Base-by-base conservation (phyloP, 805 yeast genomes). In the Pichia pseudocactophila region DNA sequence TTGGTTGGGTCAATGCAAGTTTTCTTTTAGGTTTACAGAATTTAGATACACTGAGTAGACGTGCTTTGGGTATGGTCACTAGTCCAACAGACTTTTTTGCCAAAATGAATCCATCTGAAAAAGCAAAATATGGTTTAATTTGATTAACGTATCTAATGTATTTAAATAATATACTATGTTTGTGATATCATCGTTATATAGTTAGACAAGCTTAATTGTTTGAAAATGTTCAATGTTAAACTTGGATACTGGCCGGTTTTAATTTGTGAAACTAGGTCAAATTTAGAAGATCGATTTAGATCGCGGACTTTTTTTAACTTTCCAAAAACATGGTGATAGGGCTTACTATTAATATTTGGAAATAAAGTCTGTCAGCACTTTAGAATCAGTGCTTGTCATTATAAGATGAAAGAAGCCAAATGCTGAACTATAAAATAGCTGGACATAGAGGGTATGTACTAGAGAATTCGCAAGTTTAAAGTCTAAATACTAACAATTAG, bases 1-100 rank as follows among this genome's bases (percentile, higher is more conserved):
- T 90, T 62, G 98, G 97, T 1, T 90, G 98, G 98, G 96, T 90
- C 40, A 90, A 90, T 65, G 82, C 97, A 6, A 79, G 92, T 52
- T 88, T 76, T 61, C 54, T 82, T 22, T 59, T 82, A 47, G 96
- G 96, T 0, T 64, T 87, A 47, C 70, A 80, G 18, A 75, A 74
- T 45, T 64, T 84, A 61, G 78, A 77, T 48, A 68, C 70, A 39
- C 79, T 76, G 50, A 88, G 89, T 3, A 70, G 70, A 45, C 70
- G 95, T 47, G 86, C 89, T 1, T 66, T 88, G 47, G 96, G 95
- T 0, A 74, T 89, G 3, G 76, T 82, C 41, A 79, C 88, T 3
- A 77, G 86, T 3, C 94, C 95, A 0, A 69, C 66, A 10, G 74
- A 72, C 15, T 82, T 81, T 52, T 76, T 82, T 40, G 51, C 56